These are phyloP conservation scores for Cyberlindnera samutprakarnensis DNA, from an alignment of 805 yeast species.

Conservation along the genomic window DNA sequence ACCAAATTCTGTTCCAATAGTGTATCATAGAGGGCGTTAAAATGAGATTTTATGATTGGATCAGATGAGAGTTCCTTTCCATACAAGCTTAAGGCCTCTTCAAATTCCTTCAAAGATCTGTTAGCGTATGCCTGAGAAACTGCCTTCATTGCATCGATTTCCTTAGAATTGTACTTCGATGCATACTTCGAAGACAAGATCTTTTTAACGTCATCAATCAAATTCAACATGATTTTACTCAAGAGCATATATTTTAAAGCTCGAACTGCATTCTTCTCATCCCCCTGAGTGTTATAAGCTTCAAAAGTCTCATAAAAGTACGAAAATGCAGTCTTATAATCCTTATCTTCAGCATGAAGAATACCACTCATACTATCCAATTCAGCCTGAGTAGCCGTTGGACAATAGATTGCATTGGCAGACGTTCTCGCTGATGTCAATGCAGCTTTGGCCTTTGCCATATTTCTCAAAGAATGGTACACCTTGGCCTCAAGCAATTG, in stretches of 20 bases:
- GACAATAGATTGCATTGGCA: slow-evolving; percentile 95
- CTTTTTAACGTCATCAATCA: slow-evolving; percentile 77
- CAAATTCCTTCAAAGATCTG: slow-evolving; percentile 87
- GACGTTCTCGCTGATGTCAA: slow-evolving; percentile 93
- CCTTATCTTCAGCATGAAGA: slow-evolving; percentile 93
- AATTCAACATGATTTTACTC: slow-evolving; percentile 87
- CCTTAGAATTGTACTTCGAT: slow-evolving; percentile 68
- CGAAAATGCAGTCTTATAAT: slow-evolving; percentile 91
- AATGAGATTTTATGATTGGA: slow-evolving; percentile 82
- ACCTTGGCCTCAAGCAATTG: slow-evolving; percentile 87
- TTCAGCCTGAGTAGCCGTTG: slow-evolving; percentile 90
- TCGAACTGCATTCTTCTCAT: slow-evolving; percentile 63
- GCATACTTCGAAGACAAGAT: slow-evolving; percentile 70
- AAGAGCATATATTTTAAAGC: slow-evolving; percentile 89
- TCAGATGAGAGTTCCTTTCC: slow-evolving; percentile 75
- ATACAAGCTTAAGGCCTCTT: slow-evolving; percentile 67
- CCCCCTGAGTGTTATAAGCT: slow-evolving; percentile 54
- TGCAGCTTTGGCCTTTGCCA: slow-evolving; percentile 87
- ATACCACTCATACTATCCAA: slow-evolving; percentile 93
- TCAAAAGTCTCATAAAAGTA: slow-evolving; percentile 95
- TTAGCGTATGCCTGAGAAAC: slow-evolving; percentile 85
- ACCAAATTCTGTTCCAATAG: slow-evolving; percentile 87
- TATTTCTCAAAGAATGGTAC: slow-evolving; percentile 84
- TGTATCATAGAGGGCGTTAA: slow-evolving; percentile 87
- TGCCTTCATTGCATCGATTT: slow-evolving; percentile 93